Percentiles rank a stretch among this genome's conserved stretches.
Evolutionary conservation across 2,329 filamentous ascomycete genomes (phyloP).

Genomic region (Karstenula rhodostoma): DNA sequence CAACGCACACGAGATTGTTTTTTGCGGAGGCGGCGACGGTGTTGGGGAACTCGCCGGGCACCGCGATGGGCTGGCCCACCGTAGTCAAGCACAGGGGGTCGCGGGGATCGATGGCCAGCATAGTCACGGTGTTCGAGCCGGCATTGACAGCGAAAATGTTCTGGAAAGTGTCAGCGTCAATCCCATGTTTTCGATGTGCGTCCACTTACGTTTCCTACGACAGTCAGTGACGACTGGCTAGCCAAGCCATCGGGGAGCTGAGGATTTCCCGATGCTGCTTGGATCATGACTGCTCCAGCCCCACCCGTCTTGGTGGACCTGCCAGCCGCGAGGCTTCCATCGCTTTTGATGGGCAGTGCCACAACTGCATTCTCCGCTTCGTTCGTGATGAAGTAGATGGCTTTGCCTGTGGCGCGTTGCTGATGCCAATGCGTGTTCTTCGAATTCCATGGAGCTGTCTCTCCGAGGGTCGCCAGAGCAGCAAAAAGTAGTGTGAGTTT

Average conservation of each 20-base stretch:
- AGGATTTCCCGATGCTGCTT: slow-evolving; percentile 44
- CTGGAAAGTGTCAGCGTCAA: slow-evolving; percentile 43
- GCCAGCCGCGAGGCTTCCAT: slow-evolving; percentile 58
- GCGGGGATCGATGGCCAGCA: slow-evolving; percentile 43
- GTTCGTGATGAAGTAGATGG: slow-evolving; percentile 67
- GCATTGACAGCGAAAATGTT: slow-evolving; percentile 62
- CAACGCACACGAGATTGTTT: slow-evolving; percentile 49
- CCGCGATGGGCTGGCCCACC: slow-evolving; percentile 42
- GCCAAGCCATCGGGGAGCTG: slow-evolving; percentile 61
- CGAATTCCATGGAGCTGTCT: slow-evolving; percentile 17
- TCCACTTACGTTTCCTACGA: slow-evolving; percentile 62
- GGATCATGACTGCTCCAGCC: slow-evolving; percentile 52
- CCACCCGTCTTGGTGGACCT: slow-evolving; percentile 58
- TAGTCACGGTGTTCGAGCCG: slow-evolving; percentile 51
- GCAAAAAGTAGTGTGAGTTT: slow-evolving; percentile 1
- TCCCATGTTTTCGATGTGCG: not conserved
- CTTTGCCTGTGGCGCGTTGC: slow-evolving; percentile 45
- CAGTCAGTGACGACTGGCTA: slow-evolving; percentile 59
- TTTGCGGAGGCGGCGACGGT: slow-evolving; percentile 50
- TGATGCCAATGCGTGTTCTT: not conserved
- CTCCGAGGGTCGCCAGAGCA: slow-evolving; percentile 12
- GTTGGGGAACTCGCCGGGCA: slow-evolving; percentile 51
- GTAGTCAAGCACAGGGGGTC: slow-evolving; percentile 42
- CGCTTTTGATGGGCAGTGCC: slow-evolving; percentile 56
- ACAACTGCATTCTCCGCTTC: slow-evolving; percentile 60